A percentile compares a stretch with the other conserved stretches of the same genome.
These are phyloP conservation scores for Herpotrichia juniperi DNA, from an alignment of 2,329 filamentous ascomycete species.

Conservation along the genomic window DNA sequence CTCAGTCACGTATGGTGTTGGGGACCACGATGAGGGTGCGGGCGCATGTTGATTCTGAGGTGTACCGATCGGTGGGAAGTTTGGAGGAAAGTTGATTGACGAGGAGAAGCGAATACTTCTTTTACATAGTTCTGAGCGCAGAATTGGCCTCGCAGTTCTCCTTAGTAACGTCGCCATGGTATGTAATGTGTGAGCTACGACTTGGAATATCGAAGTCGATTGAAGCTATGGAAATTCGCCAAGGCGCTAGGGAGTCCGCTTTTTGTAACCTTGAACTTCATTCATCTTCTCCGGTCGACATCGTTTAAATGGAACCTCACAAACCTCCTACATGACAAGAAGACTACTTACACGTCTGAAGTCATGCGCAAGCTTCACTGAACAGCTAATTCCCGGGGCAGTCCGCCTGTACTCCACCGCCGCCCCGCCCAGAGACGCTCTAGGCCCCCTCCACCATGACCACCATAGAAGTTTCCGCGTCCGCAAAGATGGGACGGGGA, in stretches of 20 bases:
- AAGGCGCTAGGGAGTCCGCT: conserved; percentile 21
- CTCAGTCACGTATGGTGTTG: conserved; percentile 59
- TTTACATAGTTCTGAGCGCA: conserved; percentile 13
- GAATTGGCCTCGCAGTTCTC: conserved; percentile 25
- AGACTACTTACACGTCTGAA: conserved; percentile 22
- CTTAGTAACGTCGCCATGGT: conserved; percentile 41
- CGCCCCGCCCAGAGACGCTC: conserved; percentile 22
- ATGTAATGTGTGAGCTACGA: conserved; percentile 15
- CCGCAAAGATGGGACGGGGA: conserved; percentile 35
- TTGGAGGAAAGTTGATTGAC: conserved; percentile 10
- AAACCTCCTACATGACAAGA: conserved; percentile 32
- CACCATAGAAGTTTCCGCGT: conserved; percentile 37
- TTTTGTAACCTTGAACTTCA: not conserved
- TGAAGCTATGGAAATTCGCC: conserved; percentile 9
- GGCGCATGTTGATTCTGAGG: conserved; percentile 13
- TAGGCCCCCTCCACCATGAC: conserved; percentile 39
- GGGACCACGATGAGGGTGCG: conserved; percentile 48
- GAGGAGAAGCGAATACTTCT: conserved; percentile 30
- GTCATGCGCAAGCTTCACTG: conserved; percentile 24
- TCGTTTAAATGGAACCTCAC: too few relatives aligned
- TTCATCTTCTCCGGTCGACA: not conserved
- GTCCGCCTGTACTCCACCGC: conserved; percentile 18
- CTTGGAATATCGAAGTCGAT: not conserved
- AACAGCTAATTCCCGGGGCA: conserved; percentile 8
- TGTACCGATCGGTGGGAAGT: conserved; percentile 17